Evolutionary conservation across 768 basidiomycete species (phyloP), one percentile per base, ranked within the genome.

Genomic region (Mycena polygramma): DNA sequence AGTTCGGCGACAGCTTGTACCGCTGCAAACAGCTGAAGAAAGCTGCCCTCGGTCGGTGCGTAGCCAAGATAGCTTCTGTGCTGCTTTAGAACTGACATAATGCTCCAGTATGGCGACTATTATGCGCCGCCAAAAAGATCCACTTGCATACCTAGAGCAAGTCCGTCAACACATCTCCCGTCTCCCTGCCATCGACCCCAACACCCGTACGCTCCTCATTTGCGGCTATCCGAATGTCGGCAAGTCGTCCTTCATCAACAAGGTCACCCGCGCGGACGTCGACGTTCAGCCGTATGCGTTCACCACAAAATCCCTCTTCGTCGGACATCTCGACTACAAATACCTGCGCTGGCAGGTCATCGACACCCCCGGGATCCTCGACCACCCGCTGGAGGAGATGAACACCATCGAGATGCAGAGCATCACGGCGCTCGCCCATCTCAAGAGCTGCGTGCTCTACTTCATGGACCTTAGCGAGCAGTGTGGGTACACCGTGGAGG

Each of bases 361-460:
- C 76, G 98, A 99, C 86, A 99, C 98, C 48, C 98, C 98, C 2
- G 98, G 98, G 68, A 92, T 99, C 68, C 88, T 99, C 74, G 98
- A 99, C 79, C 98, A 99, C 80, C 97, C 97, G 2, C 86, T 99
- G 39, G 97, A 99, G 82, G 98, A 99, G 60, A 99, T 99, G 98
- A 99, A 99, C 86, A 99, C 97, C 69, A 99, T 99, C 75, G 98
- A 99, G 84, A 99, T 99, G 97, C 98, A 99, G 86, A 97, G 95
- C 75, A 98, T 98, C 79, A 99, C 97, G 45, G 98, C 98, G 17
- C 85, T 99, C 71, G 98, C 98, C 9, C 98, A 99, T 83, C 83
- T 99, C 53, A 95, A 98, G 82, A 90, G 92, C 74, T 97, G 95
- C 78, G 87, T 99, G 13, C 82, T 99, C 79, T 99, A 99, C 84